Conservation (phyloP, 192 early-diverging fungal species). For the Backusella mclennaniae region DNA sequence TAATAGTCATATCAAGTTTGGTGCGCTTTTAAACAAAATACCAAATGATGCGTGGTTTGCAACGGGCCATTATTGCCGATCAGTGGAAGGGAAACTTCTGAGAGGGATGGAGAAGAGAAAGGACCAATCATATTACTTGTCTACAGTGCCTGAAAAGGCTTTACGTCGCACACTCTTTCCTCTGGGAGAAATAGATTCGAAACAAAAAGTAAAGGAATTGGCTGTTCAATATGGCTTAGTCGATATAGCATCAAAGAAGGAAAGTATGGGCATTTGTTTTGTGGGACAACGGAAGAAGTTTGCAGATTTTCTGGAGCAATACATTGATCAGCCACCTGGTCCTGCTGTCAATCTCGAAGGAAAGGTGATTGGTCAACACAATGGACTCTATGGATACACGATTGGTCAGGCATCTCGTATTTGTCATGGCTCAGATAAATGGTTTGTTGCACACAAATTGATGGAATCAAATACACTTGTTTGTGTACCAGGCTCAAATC, state of each 20-base stretch:
- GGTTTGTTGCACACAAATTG: conserved; percentile 74
- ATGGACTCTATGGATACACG: conserved; percentile 70
- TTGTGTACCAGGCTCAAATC: conserved; percentile 48
- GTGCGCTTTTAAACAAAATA: conserved; percentile 65
- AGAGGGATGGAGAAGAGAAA: conserved; percentile 67
- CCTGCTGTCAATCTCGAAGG: conserved; percentile 32
- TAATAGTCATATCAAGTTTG: conserved; percentile 94
- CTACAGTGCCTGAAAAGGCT: conserved; percentile 51
- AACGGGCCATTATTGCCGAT: conserved; percentile 56
- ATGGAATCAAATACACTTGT: conserved; percentile 58
- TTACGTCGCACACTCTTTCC: conserved; percentile 71
- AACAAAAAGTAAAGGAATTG: conserved; percentile 70
- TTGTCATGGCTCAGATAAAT: conserved; percentile 59
- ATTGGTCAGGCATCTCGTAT: conserved; percentile 80
- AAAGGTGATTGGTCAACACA: conserved; percentile 48
- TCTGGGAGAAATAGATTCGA: conserved; percentile 64
- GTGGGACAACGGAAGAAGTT: conserved; percentile 80
- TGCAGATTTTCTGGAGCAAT: conserved; percentile 58
- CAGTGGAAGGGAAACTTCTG: conserved; percentile 37
- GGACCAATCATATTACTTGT: conserved; percentile 95
- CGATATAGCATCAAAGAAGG: conserved; percentile 65
- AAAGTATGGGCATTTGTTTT: conserved; percentile 98
- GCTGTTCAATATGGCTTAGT: conserved; percentile 56
- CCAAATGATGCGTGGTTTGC: conserved; percentile 35
- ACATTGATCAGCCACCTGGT: conserved; percentile 32